These are phyloP conservation scores for Cocos nucifera DNA, from an alignment of 176 grass and related monocot genomes.

Conservation along the genomic window DNA sequence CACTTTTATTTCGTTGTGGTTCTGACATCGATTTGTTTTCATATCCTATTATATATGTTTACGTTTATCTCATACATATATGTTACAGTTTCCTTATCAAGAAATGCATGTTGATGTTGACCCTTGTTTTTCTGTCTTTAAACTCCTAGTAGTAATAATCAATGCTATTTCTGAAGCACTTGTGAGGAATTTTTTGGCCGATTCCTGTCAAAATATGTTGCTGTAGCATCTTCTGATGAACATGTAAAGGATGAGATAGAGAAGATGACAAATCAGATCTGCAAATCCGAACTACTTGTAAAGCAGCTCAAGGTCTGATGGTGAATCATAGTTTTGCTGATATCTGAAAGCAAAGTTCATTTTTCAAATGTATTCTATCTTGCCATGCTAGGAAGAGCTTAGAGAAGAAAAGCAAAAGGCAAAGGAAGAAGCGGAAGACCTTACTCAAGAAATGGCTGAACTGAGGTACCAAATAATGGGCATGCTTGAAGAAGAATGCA, in stretches of 20 bases:
- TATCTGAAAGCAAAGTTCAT: not conserved
- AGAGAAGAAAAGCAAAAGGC: slow-evolving; percentile 78
- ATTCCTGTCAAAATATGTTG: slow-evolving; percentile 21
- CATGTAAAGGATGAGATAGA: slow-evolving; percentile 29
- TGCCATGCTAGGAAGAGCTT: slow-evolving; percentile 74
- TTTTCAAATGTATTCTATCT: slow-evolving; percentile 3
- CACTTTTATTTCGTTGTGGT: too few species aligned
- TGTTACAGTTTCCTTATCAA: too few species aligned
- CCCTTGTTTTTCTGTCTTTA: slow-evolving; percentile 1
- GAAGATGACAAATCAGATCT: slow-evolving; percentile 41
- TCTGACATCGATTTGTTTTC: too few species aligned
- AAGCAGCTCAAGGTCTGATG: slow-evolving; percentile 68
- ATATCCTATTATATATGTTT: too few species aligned
- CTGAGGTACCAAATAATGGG: slow-evolving; percentile 83
- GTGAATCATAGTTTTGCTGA: not conserved
- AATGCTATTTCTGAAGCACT: slow-evolving; percentile 33
- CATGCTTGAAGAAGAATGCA: slow-evolving; percentile 99
- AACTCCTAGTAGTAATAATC: slow-evolving; percentile 13
- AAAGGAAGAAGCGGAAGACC: slow-evolving; percentile 93
- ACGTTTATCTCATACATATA: too few species aligned
- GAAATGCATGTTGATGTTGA: not conserved
- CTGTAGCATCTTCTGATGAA: slow-evolving; percentile 22
- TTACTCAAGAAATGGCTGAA: slow-evolving; percentile 99
- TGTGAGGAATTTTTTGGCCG: slow-evolving; percentile 9
- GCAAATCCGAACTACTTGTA: slow-evolving; percentile 66